Percentiles rank a stretch among this genome's conserved stretches.
Conservation (phyloP, 2,329 filamentous ascomycete genomes). For the Cladobotryum protrusum region DNA sequence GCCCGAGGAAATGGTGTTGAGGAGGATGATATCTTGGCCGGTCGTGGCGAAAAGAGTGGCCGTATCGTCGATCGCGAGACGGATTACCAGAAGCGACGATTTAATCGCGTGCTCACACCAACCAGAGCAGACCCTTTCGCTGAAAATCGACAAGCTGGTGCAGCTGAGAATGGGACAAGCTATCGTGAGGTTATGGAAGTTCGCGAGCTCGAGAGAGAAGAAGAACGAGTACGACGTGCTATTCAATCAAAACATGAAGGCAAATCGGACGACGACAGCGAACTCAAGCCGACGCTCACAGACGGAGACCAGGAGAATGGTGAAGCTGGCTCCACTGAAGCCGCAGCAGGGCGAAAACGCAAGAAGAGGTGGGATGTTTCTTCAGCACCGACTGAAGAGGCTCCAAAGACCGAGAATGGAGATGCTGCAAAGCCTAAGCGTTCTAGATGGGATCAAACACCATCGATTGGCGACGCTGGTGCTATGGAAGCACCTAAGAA, state of each 20-base stretch:
- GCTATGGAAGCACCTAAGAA: conserved; percentile 60
- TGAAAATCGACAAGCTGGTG: conserved; percentile 62
- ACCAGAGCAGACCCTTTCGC: conserved; percentile 82
- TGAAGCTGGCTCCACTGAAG: conserved; percentile 62
- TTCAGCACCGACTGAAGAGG: conserved; percentile 49
- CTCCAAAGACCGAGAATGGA: conserved; percentile 40
- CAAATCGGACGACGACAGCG: conserved; percentile 51
- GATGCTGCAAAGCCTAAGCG: conserved; percentile 61
- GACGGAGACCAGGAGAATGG: conserved; percentile 67
- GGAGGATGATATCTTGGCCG: conserved; percentile 83
- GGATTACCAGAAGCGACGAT: conserved; percentile 94
- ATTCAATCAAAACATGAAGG: conserved; percentile 68
- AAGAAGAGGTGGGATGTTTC: conserved; percentile 93
- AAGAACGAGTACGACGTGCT: conserved; percentile 73
- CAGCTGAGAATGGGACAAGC: conserved; percentile 64
- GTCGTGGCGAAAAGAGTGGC: conserved; percentile 77
- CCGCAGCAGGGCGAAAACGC: conserved; percentile 64
- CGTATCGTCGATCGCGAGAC: conserved; percentile 90
- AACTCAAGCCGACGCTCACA: conserved; percentile 71
- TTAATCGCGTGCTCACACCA: conserved; percentile 80
- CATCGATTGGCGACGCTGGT: conserved; percentile 47
- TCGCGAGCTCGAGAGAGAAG: conserved; percentile 87
- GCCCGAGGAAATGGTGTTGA: conserved; percentile 78
- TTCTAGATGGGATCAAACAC: conserved; percentile 84
- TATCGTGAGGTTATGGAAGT: conserved; percentile 89